Percentiles rank a stretch among this genome's conserved stretches.
Conservation (phyloP, 345 rosid genomes). For the Aquilaria malaccensis region DNA sequence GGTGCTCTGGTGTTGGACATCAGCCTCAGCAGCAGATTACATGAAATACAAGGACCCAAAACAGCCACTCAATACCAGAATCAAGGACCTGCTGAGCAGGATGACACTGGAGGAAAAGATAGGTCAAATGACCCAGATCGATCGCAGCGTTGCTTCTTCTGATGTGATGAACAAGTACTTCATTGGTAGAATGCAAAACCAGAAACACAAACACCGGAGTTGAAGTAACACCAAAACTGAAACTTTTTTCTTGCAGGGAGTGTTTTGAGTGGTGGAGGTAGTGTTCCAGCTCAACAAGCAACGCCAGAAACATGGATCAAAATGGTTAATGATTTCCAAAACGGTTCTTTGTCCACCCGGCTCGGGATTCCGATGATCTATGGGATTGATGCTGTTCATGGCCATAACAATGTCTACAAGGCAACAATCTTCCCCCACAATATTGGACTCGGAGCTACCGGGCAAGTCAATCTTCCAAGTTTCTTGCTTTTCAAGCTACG, state of each 20-base stretch:
- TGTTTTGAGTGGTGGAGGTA: constrained; percentile 61
- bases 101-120: constrained; percentile 60
- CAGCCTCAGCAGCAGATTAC: constrained; percentile 8
- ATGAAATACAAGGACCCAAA: constrained; percentile 41
- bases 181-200: constrained; percentile 43
- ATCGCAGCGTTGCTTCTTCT: constrained; percentile 21
- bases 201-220: neutral
- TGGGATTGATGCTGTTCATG: constrained; percentile 86
- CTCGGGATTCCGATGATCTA: constrained; percentile 86
- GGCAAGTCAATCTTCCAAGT: constrained; percentile 24
- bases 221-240: neutral
- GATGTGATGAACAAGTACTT: constrained; percentile 48
- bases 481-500: neutral
- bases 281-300: constrained; percentile 41
- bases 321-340: constrained; percentile 43
- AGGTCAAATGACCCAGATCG: constrained; percentile 53
- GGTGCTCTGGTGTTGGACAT: constrained; percentile 8
- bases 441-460: constrained; percentile 76
- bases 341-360: constrained; percentile 48
- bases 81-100: constrained; percentile 32
- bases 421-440: constrained; percentile 91
- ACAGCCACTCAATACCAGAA: constrained; percentile 26
- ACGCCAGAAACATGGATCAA: constrained; percentile 38
- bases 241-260: constrained; percentile 33
- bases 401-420: constrained; percentile 68